Evolutionary conservation across 495 filamentous ascomycete species (phyloP).

Genomic region (Bacidia rubella): DNA sequence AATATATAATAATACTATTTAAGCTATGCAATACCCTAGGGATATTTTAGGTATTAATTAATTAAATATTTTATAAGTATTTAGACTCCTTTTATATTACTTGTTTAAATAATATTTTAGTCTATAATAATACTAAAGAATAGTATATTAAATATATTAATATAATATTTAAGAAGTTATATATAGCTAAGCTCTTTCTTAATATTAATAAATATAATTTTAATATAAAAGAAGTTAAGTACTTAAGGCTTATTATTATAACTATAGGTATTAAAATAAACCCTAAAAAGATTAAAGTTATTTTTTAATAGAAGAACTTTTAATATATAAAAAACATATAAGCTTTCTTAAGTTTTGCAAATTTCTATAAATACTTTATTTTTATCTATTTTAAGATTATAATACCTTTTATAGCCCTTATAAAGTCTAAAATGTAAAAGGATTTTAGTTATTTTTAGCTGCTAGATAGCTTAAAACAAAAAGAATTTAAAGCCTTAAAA

Average conservation of each 20-base stretch:
- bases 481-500: background rate
- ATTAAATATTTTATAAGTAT: background rate
- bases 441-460: background rate
- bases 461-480: background rate
- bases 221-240: slow-evolving; percentile 1
- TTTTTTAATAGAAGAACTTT: background rate
- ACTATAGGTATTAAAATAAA: background rate
- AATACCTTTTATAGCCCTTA: background rate
- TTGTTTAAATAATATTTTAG: background rate
- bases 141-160: slow-evolving; percentile 1
- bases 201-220: slow-evolving; percentile 2
- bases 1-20: background rate
- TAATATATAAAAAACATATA: background rate
- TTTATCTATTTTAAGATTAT: background rate
- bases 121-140: background rate
- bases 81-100: background rate
- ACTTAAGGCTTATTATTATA: background rate
- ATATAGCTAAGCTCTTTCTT: background rate
- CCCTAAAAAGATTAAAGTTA: slow-evolving; percentile 1
- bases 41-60: background rate
- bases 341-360: background rate
- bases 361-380: background rate
- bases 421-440: background rate
- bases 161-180: background rate
- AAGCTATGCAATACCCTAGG: background rate